phyloP scores from a whole-genome alignment of 164 flowering plant species.

The Magnolia kwangsiensis region DNA sequence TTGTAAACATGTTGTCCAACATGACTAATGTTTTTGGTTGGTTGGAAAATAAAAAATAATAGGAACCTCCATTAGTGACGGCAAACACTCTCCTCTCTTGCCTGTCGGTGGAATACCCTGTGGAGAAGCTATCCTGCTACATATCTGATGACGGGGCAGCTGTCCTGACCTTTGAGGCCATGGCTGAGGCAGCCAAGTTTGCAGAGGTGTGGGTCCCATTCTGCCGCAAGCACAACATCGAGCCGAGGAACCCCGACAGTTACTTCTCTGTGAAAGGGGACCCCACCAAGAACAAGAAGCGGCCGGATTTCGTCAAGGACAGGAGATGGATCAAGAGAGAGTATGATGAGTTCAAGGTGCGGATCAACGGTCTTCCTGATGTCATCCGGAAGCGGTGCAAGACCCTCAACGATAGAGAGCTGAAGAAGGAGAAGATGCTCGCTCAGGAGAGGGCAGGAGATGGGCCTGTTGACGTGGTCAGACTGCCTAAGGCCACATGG shows the following conservation, averaged over 20 bases:
- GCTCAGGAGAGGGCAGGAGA: slow-evolving; percentile 41
- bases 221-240: slow-evolving; percentile 70
- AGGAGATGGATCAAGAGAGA: slow-evolving; percentile 75
- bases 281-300: slow-evolving; percentile 70
- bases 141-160: slow-evolving; percentile 76
- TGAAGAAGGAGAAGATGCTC: slow-evolving; percentile 39
- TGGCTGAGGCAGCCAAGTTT: slow-evolving; percentile 60
- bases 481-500: slow-evolving; percentile 63
- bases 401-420: slow-evolving; percentile 46
- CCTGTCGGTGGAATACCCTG: slow-evolving; percentile 55
- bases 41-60: neutral
- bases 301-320: slow-evolving; percentile 68
- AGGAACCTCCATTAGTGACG: slow-evolving; percentile 66
- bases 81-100: slow-evolving; percentile 63
- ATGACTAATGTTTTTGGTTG: too few relatives aligned
- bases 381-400: slow-evolving; percentile 44
- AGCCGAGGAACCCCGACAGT: slow-evolving; percentile 73
- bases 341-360: slow-evolving; percentile 81
- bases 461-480: slow-evolving; percentile 15
- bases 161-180: slow-evolving; percentile 61
- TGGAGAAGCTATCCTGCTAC: slow-evolving; percentile 62
- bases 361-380: slow-evolving; percentile 76
- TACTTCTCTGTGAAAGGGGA: slow-evolving; percentile 56
- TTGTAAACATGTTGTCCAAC: too few relatives aligned
- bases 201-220: slow-evolving; percentile 77